phyloP scores from a whole-genome alignment of 2,329 filamentous ascomycete genomes.

The Remersonia thermophila region DNA sequence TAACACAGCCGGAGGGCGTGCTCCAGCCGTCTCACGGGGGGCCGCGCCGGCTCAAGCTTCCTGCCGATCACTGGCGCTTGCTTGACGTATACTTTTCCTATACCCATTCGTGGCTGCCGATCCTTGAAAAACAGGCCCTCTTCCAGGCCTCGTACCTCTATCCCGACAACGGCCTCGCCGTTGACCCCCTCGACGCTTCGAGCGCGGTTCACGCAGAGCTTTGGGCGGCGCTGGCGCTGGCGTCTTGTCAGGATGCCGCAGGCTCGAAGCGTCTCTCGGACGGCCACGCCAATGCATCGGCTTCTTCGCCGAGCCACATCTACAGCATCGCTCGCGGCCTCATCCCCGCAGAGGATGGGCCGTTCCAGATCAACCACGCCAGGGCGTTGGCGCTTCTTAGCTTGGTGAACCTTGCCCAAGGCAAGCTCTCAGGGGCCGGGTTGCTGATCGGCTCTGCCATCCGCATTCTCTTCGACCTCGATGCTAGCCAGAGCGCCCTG shows the following conservation, averaged over 20 bases:
- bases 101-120: slow-evolving; percentile 65
- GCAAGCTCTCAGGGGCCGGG: slow-evolving; percentile 48
- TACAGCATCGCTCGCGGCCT: slow-evolving; percentile 38
- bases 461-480: slow-evolving; percentile 32
- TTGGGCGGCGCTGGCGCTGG: slow-evolving; percentile 47
- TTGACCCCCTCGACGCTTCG: slow-evolving; percentile 17
- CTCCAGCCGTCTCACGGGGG: background rate
- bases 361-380: slow-evolving; percentile 38
- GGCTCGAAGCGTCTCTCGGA: slow-evolving; percentile 12
- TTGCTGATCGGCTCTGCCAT: slow-evolving; percentile 52
- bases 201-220: slow-evolving; percentile 41
- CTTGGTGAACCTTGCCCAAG: slow-evolving; percentile 49
- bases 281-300: slow-evolving; percentile 11
- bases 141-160: slow-evolving; percentile 36
- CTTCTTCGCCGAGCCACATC: slow-evolving; percentile 27
- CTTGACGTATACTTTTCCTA: slow-evolving; percentile 65
- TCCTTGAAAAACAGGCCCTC: slow-evolving; percentile 54
- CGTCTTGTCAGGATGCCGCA: slow-evolving; percentile 39
- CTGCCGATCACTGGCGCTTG: slow-evolving; percentile 44
- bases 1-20: background rate
- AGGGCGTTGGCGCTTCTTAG: slow-evolving; percentile 47
- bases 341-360: slow-evolving; percentile 36
- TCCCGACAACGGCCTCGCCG: slow-evolving; percentile 16
- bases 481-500: background rate
- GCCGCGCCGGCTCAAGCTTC: slow-evolving; percentile 26